phyloP scores from a whole-genome alignment of 2,329 filamentous ascomycete species.

The Fulvia fulva region DNA sequence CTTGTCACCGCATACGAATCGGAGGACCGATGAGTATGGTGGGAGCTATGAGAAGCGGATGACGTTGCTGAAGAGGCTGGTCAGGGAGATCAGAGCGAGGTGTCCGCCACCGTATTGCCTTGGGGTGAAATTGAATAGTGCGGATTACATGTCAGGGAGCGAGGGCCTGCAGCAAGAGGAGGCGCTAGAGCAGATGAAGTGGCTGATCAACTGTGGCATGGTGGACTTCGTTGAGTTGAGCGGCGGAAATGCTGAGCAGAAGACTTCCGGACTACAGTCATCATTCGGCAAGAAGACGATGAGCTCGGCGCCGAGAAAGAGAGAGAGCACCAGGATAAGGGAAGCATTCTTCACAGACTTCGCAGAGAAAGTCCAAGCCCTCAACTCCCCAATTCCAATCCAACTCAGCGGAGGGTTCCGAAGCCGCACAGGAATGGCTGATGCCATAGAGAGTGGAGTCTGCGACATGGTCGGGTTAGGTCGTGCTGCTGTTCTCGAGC shows the following conservation, averaged over 20 bases:
- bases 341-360: slow-evolving; percentile 70
- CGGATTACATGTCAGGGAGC: slow-evolving; percentile 38
- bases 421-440: slow-evolving; percentile 48
- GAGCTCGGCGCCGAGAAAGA: slow-evolving; percentile 27
- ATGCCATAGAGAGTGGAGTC: slow-evolving; percentile 44
- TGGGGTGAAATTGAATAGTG: slow-evolving; percentile 51
- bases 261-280: slow-evolving; percentile 21
- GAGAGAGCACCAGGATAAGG: slow-evolving; percentile 46
- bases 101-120: slow-evolving; percentile 44
- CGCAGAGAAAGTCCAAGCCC: slow-evolving; percentile 34
- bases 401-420: slow-evolving; percentile 61
- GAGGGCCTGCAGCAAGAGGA: slow-evolving; percentile 41
- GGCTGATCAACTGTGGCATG: slow-evolving; percentile 43
- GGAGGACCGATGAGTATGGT: slow-evolving; percentile 47
- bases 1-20: slow-evolving; percentile 43
- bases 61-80: slow-evolving; percentile 44
- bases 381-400: slow-evolving; percentile 26
- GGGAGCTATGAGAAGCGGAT: slow-evolving; percentile 45
- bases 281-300: slow-evolving; percentile 33
- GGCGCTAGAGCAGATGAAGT: slow-evolving; percentile 55
- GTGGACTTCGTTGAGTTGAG: slow-evolving; percentile 67
- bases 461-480: slow-evolving; percentile 51
- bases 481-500: slow-evolving; percentile 44
- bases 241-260: slow-evolving; percentile 48
- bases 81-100: slow-evolving; percentile 40